A percentile compares a stretch with the other conserved stretches of the same genome.
phyloP scores from a whole-genome alignment of 78 protist species.

The Dictyostelium discoideum region DNA sequence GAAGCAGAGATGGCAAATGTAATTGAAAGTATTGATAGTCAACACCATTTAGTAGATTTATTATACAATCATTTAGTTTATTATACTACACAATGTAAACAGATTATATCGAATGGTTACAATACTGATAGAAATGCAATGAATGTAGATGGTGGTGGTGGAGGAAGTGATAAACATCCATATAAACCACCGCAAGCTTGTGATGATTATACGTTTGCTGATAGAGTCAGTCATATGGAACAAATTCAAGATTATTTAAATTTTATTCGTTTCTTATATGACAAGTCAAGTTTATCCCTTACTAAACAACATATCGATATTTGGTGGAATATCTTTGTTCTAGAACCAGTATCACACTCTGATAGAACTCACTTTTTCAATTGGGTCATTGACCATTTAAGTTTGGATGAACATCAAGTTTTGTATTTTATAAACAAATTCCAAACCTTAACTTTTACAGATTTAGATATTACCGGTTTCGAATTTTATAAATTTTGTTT shows the following conservation, averaged over 20 bases:
- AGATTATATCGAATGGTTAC: neutral
- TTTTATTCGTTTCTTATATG: conserved; percentile 30
- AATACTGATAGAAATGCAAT: neutral
- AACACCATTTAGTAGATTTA: conserved; percentile 3
- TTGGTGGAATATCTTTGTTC: conserved; percentile 53
- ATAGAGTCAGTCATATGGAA: neutral
- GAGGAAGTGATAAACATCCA: neutral
- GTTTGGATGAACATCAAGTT: neutral
- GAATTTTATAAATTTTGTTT: conserved; percentile 30
- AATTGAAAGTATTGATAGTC: neutral
- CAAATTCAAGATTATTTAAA: conserved; percentile 34
- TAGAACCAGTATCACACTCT: neutral
- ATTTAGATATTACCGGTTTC: conserved; percentile 31
- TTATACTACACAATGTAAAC: conserved; percentile 34
- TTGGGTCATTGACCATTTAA: neutral
- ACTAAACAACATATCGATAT: conserved; percentile 16
- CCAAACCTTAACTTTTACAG: conserved; percentile 5
- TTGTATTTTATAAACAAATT: conserved; percentile 27
- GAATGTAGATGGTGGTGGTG: neutral
- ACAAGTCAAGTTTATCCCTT: neutral
- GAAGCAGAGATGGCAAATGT: neutral
- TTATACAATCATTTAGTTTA: conserved; percentile 20
- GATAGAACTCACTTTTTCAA: conserved; percentile 39
- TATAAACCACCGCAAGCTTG: neutral
- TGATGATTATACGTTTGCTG: neutral